phyloP scores from a whole-genome alignment of 2,329 filamentous ascomycete genomes.

The Aspergillus neotritici region DNA sequence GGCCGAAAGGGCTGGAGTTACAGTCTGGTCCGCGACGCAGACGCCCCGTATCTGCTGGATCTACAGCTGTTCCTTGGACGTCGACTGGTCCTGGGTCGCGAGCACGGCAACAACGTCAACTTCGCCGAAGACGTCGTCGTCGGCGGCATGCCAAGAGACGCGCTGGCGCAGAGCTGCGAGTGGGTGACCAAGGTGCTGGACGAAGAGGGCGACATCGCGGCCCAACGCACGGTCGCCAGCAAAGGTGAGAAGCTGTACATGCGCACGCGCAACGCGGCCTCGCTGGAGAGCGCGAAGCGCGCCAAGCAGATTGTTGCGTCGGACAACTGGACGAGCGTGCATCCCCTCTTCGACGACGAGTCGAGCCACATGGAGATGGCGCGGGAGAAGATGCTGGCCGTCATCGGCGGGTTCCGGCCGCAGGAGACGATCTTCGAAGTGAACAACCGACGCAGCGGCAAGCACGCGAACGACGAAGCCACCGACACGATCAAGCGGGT shows the following conservation, averaged over 20 bases:
- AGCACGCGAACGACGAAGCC: conserved; percentile 64
- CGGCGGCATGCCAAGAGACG: conserved; percentile 66
- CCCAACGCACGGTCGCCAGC: conserved; percentile 65
- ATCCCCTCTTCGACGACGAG: conserved; percentile 72
- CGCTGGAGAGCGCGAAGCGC: conserved; percentile 81
- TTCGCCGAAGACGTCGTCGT: conserved; percentile 80
- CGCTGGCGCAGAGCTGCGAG: conserved; percentile 70
- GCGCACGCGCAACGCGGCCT: conserved; percentile 83
- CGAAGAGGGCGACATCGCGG: conserved; percentile 67
- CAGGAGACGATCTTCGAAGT: conserved; percentile 97
- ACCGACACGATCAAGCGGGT: conserved; percentile 46
- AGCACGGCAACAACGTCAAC: conserved; percentile 54
- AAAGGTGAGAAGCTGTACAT: conserved; percentile 94
- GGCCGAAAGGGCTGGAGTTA: conserved; percentile 92
- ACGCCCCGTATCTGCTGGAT: conserved; percentile 88
- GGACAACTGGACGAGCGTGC: conserved; percentile 66
- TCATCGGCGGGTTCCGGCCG: conserved; percentile 82
- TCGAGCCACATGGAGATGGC: conserved; percentile 59
- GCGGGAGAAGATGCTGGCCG: conserved; percentile 78
- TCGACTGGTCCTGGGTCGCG: conserved; percentile 69
- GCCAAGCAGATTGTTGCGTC: conserved; percentile 70
- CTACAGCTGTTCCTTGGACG: conserved; percentile 91
- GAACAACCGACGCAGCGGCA: conserved; percentile 66
- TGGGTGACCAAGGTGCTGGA: conserved; percentile 73
- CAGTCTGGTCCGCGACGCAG: conserved; percentile 79